Percentiles rank a stretch among this genome's conserved stretches.
These are phyloP conservation scores for Monilinia polystroma DNA, from an alignment of 2,329 filamentous ascomycete genomes.

Conservation along the genomic window DNA sequence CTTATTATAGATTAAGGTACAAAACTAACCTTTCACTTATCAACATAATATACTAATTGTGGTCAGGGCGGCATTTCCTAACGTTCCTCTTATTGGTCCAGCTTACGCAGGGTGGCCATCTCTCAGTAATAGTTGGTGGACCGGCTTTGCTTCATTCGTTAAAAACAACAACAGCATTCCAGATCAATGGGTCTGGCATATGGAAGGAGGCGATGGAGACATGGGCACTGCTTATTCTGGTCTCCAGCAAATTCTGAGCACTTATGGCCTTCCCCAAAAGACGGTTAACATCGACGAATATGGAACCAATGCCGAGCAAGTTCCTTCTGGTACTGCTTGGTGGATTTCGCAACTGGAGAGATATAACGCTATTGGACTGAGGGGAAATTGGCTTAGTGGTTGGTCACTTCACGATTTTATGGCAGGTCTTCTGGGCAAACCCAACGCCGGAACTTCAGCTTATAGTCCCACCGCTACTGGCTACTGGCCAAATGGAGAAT, in stretches of 20 bases:
- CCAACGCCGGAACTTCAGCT: conserved; percentile 23
- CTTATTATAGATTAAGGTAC: conserved; percentile 43
- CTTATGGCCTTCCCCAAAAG: conserved; percentile 24
- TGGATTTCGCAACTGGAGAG: conserved; percentile 30
- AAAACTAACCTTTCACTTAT: conserved; percentile 26
- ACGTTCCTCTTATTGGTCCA: conserved; percentile 43
- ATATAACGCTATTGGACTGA: conserved; percentile 27
- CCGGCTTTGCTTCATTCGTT: conserved; percentile 42
- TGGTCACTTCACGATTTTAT: conserved; percentile 30
- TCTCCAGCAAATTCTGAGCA: conserved; percentile 34
- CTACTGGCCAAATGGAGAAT: conserved; percentile 46
- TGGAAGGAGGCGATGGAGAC: conserved; percentile 38
- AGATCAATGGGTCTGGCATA: conserved; percentile 48
- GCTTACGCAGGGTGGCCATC: conserved; percentile 41
- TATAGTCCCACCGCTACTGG: conserved; percentile 34
- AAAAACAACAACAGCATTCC: conserved; percentile 43
- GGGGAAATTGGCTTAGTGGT: conserved; percentile 29
- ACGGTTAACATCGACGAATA: conserved; percentile 32
- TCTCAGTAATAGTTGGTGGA: conserved; percentile 44
- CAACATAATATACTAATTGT: conserved; percentile 23
- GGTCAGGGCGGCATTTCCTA: conserved; percentile 21
- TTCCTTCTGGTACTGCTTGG: conserved; percentile 26
- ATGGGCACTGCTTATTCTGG: conserved; percentile 30
- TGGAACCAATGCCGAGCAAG: conserved; percentile 24
- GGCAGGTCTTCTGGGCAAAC: conserved; percentile 31